These are phyloP conservation scores for Hygrophorus pudorinus DNA, from an alignment of 768 basidiomycete species.

Conservation along the genomic window DNA sequence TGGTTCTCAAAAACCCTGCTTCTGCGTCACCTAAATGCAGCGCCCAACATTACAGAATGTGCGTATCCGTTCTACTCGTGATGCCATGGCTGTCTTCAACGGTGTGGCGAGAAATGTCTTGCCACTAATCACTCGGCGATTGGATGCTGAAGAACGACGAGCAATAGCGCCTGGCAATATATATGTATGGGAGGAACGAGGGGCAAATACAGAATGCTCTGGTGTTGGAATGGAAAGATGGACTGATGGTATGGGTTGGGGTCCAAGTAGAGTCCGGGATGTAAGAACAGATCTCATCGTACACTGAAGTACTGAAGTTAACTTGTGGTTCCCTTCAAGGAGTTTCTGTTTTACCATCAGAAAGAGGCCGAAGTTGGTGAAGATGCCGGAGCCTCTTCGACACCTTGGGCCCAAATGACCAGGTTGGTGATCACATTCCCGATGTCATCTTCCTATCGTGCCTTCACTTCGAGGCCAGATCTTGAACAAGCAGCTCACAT, in stretches of 20 bases:
- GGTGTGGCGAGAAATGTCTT: slow-evolving; percentile 60
- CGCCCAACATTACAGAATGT: slow-evolving; percentile 67
- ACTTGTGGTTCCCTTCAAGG: slow-evolving; percentile 28
- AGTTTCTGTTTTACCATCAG: slow-evolving; percentile 79
- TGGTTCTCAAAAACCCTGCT: no score
- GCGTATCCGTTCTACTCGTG: slow-evolving; percentile 67
- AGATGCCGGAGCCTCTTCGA: slow-evolving; percentile 44
- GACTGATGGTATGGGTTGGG: slow-evolving; percentile 74
- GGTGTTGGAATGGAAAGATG: slow-evolving; percentile 85
- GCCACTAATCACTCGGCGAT: slow-evolving; percentile 69
- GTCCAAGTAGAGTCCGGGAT: slow-evolving; percentile 57
- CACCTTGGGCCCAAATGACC: slow-evolving; percentile 70
- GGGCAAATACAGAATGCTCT: slow-evolving; percentile 70
- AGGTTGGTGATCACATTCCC: slow-evolving; percentile 28
- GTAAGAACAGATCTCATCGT: slow-evolving; percentile 23
- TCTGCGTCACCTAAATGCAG: slow-evolving; percentile 46
- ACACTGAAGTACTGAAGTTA: slow-evolving; percentile 8
- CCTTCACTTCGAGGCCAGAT: slow-evolving; percentile 6
- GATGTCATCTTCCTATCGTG: not conserved
- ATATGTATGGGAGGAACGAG: slow-evolving; percentile 85
- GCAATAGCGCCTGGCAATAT: slow-evolving; percentile 69
- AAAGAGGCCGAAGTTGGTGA: slow-evolving; percentile 59
- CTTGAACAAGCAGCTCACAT: slow-evolving; percentile 15
- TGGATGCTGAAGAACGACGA: slow-evolving; percentile 75
- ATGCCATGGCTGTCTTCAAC: slow-evolving; percentile 75